A percentile compares a stretch with the other conserved stretches of the same genome.
Evolutionary conservation across 306 rosid genomes (phyloP).

Genomic region (Trifolium fragiferum): DNA sequence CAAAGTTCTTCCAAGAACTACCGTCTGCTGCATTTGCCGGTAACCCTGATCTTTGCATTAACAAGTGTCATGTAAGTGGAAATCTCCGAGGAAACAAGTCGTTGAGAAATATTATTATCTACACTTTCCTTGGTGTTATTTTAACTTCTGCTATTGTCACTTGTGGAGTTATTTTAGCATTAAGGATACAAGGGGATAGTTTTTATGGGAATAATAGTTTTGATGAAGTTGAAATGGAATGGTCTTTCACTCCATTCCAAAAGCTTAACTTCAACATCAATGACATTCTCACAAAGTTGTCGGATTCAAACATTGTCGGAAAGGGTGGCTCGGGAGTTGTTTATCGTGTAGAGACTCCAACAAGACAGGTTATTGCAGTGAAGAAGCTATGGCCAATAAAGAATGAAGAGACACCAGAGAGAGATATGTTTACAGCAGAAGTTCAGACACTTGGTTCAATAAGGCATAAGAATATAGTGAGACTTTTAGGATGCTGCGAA

Average conservation of each 20-base stretch:
- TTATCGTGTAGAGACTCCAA: constrained; percentile 92
- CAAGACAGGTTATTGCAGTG: constrained; percentile 80
- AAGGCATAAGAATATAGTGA: constrained; percentile 88
- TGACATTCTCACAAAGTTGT: constrained; percentile 67
- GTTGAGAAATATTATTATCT: constrained; percentile 55
- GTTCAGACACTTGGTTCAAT: constrained; percentile 88
- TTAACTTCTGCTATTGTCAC: constrained; percentile 59
- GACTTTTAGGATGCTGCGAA: constrained; percentile 85
- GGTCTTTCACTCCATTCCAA: constrained; percentile 95
- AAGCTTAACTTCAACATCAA: constrained; percentile 76
- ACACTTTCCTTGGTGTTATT: constrained; percentile 66
- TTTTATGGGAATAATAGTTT: constrained; percentile 44
- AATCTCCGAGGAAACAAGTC: constrained; percentile 53
- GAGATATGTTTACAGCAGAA: constrained; percentile 78
- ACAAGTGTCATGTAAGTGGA: constrained; percentile 50
- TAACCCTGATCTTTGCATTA: constrained; percentile 74
- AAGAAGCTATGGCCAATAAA: constrained; percentile 87
- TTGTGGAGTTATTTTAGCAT: constrained; percentile 59
- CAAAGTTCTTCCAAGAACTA: constrained; percentile 74
- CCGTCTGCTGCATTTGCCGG: constrained; percentile 70
- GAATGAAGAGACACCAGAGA: constrained; percentile 65
- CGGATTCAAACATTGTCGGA: constrained; percentile 84
- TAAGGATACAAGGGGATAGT: constrained; percentile 55
- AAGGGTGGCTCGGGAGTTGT: constrained; percentile 90
- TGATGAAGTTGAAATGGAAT: constrained; percentile 64